A percentile compares a stretch with the other conserved stretches of the same genome.
These are phyloP conservation scores for Teratosphaeria nubilosa DNA, from an alignment of 2,329 filamentous ascomycete genomes.

Conservation along the genomic window DNA sequence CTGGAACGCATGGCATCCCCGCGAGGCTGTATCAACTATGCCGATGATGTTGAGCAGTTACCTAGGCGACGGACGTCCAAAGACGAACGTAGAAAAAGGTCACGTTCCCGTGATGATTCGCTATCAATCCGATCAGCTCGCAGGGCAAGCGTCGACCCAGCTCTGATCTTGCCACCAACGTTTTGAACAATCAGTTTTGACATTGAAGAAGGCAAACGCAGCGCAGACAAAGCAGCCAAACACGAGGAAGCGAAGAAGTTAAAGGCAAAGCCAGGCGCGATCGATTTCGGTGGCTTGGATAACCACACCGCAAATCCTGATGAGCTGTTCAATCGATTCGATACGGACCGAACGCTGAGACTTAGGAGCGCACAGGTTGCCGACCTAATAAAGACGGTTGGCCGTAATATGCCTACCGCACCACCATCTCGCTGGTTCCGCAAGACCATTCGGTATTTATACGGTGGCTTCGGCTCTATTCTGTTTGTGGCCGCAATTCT, in stretches of 20 bases:
- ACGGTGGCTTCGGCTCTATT: slow-evolving; percentile 66
- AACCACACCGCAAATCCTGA: slow-evolving; percentile 54
- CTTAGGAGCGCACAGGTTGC: slow-evolving; percentile 50
- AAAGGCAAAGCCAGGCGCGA: slow-evolving; percentile 10
- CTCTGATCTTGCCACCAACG: slow-evolving; percentile 33
- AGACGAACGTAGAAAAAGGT: background rate
- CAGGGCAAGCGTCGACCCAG: slow-evolving; percentile 30
- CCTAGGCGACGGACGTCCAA: background rate
- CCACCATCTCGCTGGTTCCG: slow-evolving; percentile 51
- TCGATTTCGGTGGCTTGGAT: slow-evolving; percentile 42
- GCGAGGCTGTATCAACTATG: background rate
- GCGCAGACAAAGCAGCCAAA: slow-evolving; percentile 4
- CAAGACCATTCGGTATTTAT: slow-evolving; percentile 59
- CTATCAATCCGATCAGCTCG: slow-evolving; percentile 28
- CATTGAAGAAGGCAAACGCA: slow-evolving; percentile 26
- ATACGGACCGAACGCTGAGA: slow-evolving; percentile 46
- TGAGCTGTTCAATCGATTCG: slow-evolving; percentile 51
- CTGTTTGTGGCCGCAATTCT: slow-evolving; percentile 58
- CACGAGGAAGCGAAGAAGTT: slow-evolving; percentile 22
- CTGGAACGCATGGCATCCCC: background rate
- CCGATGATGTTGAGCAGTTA: background rate
- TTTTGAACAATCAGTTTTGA: slow-evolving; percentile 38
- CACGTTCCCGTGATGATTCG: slow-evolving; percentile 5
- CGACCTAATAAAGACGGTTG: slow-evolving; percentile 49
- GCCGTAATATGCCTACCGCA: slow-evolving; percentile 56